phyloP scores from a whole-genome alignment of 169 alveolate genomes.

The Eimeria necatrix region DNA sequence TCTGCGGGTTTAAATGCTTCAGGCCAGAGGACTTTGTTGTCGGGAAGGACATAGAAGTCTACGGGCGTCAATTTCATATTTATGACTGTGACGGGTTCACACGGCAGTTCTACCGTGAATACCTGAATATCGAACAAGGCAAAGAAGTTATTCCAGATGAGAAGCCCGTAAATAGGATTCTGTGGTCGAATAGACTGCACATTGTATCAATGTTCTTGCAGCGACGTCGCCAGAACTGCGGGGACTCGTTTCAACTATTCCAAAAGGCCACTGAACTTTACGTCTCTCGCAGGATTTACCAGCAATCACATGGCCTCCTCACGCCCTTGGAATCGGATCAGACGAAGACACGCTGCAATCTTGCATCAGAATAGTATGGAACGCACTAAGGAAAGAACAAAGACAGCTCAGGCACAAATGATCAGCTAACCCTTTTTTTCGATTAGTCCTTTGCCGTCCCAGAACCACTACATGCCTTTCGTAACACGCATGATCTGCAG shows the following conservation, averaged over 20 bases:
- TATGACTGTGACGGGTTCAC: constrained; percentile 91
- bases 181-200: no score
- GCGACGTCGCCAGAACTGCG: no score
- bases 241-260: no score
- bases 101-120: constrained; percentile 86
- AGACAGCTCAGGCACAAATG: not conserved
- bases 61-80: constrained; percentile 87
- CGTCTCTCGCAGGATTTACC: constrained; percentile 79
- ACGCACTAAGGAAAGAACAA: not conserved
- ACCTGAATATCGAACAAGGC: constrained; percentile 86
- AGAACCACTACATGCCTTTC: no score
- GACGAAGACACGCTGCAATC: constrained; percentile 92
- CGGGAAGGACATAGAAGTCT: constrained; percentile 86
- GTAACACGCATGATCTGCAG: no score
- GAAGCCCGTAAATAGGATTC: not conserved
- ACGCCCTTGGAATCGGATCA: constrained; percentile 90
- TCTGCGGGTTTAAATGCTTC: not conserved
- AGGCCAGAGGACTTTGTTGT: constrained; percentile 87
- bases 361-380: constrained; percentile 86
- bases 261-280: no score
- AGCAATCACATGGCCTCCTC: constrained; percentile 89
- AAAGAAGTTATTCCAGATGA: constrained; percentile 83
- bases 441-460: not conserved
- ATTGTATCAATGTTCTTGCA: no score
- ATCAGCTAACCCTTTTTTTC: not conserved